Conservation (phyloP, 805 yeast genomes). For the Hermanozyma aechmeae region DNA sequence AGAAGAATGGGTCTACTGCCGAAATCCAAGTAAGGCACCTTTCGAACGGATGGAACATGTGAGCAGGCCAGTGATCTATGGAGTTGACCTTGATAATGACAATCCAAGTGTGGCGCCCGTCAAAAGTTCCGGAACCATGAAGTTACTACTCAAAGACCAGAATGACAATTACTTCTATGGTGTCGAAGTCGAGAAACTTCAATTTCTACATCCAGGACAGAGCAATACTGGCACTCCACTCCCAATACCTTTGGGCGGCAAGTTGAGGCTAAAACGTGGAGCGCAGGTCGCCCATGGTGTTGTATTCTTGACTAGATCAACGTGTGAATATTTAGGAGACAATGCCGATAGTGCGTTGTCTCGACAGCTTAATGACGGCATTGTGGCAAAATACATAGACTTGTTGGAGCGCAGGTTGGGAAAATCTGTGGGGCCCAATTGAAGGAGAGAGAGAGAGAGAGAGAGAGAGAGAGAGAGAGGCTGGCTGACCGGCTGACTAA, state of each 20-base stretch:
- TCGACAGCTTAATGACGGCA: conserved; percentile 21
- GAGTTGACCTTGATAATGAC: conserved; percentile 31
- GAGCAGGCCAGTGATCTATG: conserved; percentile 35
- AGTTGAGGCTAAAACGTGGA: conserved; percentile 40
- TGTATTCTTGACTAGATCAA: conserved; percentile 22
- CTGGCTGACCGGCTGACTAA: too few relatives aligned
- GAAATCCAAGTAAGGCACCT: conserved; percentile 52
- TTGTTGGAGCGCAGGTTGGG: too few relatives aligned
- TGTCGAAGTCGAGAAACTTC: conserved; percentile 44
- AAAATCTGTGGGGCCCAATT: too few relatives aligned
- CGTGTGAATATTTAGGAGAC: conserved; percentile 25
- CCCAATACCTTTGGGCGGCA: conserved; percentile 47
- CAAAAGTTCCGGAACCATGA: conserved; percentile 11
- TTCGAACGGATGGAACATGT: conserved; percentile 44
- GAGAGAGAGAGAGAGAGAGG: too few relatives aligned
- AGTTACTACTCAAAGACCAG: conserved; percentile 49
- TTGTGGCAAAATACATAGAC: conserved; percentile 13
- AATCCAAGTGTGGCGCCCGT: conserved; percentile 1
- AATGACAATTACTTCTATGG: conserved; percentile 46
- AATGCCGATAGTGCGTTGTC: conserved; percentile 15
- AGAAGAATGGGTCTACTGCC: conserved; percentile 42
- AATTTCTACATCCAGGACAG: conserved; percentile 31
- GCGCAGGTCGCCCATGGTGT: conserved; percentile 41
- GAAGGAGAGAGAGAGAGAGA: too few relatives aligned
- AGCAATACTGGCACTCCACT: conserved; percentile 17